Evolutionary conservation across 148 eudicot genomes (phyloP).

Genomic region (Rhododendron vialii): DNA sequence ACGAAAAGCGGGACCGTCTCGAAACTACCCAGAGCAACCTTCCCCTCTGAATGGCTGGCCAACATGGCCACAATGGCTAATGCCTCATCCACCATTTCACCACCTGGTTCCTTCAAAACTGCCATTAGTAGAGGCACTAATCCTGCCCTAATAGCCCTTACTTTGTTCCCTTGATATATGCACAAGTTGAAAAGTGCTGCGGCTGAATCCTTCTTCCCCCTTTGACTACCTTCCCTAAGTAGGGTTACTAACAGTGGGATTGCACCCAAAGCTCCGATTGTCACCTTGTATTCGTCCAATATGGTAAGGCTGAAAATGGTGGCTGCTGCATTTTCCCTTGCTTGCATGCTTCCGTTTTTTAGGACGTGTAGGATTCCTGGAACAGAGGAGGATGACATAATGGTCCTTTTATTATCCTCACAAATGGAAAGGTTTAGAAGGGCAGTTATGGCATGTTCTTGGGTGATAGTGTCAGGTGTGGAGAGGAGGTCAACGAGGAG

Average conservation of each 20-base stretch:
- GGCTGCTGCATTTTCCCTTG: constrained; percentile 16
- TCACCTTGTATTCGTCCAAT: constrained; percentile 12
- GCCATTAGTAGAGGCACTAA: constrained; percentile 8
- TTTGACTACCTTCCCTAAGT: constrained; percentile 10
- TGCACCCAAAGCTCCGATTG: constrained; percentile 8
- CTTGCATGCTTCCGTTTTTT: constrained; percentile 11
- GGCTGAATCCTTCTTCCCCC: constrained; percentile 15
- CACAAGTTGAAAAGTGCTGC: constrained; percentile 15
- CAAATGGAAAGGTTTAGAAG: constrained; percentile 12
- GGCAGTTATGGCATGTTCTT: constrained; percentile 12
- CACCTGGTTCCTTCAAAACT: constrained; percentile 1
- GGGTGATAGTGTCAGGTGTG: constrained; percentile 9
- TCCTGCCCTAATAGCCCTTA: constrained; percentile 13
- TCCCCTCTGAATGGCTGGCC: constrained; percentile 16
- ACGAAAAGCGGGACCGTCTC: constrained; percentile 5
- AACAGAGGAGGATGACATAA: not conserved
- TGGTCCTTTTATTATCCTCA: constrained; percentile 19
- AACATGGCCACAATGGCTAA: constrained; percentile 10
- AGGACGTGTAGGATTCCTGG: constrained; percentile 7
- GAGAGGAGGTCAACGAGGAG: constrained; percentile 7
- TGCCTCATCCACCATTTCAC: constrained; percentile 17
- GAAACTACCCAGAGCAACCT: not conserved
- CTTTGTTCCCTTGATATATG: constrained; percentile 14
- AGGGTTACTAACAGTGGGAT: constrained; percentile 11
- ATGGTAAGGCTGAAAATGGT: constrained; percentile 11